Conservation (phyloP, 768 basidiomycete genomes). For the Auriscalpium orientale region DNA sequence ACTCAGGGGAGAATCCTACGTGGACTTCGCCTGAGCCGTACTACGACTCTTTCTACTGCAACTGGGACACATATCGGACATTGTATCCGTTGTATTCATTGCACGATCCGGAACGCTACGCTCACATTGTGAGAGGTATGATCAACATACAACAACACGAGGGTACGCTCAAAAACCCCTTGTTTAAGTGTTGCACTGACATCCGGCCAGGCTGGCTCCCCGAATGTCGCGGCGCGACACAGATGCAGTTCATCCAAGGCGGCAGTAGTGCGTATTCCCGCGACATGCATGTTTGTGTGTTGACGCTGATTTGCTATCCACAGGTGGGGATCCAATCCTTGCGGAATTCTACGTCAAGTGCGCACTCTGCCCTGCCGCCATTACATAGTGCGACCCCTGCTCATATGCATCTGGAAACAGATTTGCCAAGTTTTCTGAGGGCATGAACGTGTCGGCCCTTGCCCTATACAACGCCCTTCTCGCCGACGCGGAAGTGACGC, state of each 20-base stretch:
- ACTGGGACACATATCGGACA: constrained; percentile 65
- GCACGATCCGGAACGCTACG: constrained; percentile 52
- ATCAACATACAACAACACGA: constrained; percentile 61
- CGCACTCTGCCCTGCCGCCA: constrained; percentile 1
- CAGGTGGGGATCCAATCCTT: constrained; percentile 58
- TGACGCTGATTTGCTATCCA: background rate
- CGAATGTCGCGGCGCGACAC: constrained; percentile 53
- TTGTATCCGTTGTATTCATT: constrained; percentile 56
- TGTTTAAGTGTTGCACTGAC: background rate
- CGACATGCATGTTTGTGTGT: background rate
- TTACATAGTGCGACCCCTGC: background rate
- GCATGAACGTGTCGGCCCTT: constrained; percentile 38
- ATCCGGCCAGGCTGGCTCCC: constrained; percentile 53
- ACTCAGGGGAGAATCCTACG: constrained; percentile 55
- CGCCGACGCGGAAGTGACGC: constrained; percentile 49
- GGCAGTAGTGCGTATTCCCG: constrained; percentile 39
- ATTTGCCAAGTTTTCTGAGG: constrained; percentile 40
- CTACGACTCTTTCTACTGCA: constrained; percentile 62
- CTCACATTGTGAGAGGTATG: constrained; percentile 55
- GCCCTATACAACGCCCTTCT: constrained; percentile 51
- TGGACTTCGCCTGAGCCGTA: constrained; percentile 62
- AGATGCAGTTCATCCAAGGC: constrained; percentile 47
- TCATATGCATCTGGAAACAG: constrained; percentile 20
- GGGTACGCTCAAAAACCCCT: constrained; percentile 28
- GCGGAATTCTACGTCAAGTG: constrained; percentile 62